phyloP scores from a whole-genome alignment of 495 filamentous ascomycete species.

The Venustampulla echinocandica region DNA sequence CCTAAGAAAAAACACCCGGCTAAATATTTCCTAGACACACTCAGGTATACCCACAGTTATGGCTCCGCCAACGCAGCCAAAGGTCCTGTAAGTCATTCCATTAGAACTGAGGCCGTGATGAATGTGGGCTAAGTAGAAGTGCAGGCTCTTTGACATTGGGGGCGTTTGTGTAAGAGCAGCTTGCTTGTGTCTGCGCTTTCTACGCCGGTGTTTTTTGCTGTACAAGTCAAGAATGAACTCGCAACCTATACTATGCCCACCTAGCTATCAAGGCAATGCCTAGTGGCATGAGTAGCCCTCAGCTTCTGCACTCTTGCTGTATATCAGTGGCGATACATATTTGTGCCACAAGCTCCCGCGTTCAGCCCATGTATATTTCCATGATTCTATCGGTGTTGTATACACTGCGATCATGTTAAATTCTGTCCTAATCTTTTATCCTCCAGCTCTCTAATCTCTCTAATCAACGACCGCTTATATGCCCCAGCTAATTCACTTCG shows the following conservation, averaged over 20 bases:
- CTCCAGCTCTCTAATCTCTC: background rate
- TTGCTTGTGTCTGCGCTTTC: too few relatives aligned
- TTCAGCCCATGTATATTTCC: too few relatives aligned
- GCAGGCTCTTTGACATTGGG: constrained; percentile 80
- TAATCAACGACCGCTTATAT: constrained; percentile 13
- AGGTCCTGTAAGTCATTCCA: constrained; percentile 45
- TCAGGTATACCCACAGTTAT: constrained; percentile 28
- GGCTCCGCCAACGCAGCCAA: constrained; percentile 42
- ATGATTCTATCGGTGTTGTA: background rate
- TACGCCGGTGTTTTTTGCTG: too few relatives aligned
- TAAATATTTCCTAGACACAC: constrained; percentile 22
- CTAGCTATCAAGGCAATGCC: too few relatives aligned
- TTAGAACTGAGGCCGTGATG: background rate
- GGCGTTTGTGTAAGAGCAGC: constrained; percentile 76
- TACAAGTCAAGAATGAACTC: too few relatives aligned
- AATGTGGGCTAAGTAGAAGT: background rate
- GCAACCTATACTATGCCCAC: too few relatives aligned
- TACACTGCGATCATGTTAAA: background rate
- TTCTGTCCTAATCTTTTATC: background rate
- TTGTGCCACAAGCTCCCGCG: too few relatives aligned
- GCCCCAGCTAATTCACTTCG: background rate
- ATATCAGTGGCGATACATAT: too few relatives aligned
- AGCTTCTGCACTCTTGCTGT: too few relatives aligned
- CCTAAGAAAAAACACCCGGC: constrained; percentile 19
- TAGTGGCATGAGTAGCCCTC: too few relatives aligned